phyloP scores from a whole-genome alignment of 371 early-diverging fungal genomes.

The Mucor indicus region DNA sequence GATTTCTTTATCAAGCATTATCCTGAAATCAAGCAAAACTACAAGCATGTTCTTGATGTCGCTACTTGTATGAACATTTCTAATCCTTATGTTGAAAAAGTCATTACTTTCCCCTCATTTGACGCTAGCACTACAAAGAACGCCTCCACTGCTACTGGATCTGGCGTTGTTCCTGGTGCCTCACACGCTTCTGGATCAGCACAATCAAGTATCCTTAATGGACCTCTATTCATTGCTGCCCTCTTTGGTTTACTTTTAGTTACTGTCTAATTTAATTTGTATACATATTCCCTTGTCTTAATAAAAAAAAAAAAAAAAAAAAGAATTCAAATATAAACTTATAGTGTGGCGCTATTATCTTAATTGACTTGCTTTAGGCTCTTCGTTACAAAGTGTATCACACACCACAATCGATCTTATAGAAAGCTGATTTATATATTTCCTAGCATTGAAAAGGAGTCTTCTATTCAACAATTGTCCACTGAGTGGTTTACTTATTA shows the following conservation, averaged over 20 bases:
- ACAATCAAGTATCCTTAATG: slow-evolving; percentile 16
- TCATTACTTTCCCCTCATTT: slow-evolving; percentile 40
- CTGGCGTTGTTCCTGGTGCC: slow-evolving; percentile 35
- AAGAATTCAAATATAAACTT: no score
- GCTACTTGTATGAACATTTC: slow-evolving; percentile 57
- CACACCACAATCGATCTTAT: no score
- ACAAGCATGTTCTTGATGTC: slow-evolving; percentile 45
- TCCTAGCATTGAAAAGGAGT: no score
- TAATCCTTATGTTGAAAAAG: slow-evolving; percentile 45
- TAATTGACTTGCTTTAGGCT: no score
- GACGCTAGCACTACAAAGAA: slow-evolving; percentile 22
- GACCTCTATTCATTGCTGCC: slow-evolving; percentile 31
- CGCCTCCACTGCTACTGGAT: slow-evolving; percentile 26
- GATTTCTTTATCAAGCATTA: slow-evolving; percentile 41
- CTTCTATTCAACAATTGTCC: no score
- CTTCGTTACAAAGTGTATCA: no score
- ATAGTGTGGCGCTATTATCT: no score
- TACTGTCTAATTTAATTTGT: no score
- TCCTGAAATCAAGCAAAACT: slow-evolving; percentile 45
- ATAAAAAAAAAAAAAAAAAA: no score
- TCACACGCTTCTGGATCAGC: slow-evolving; percentile 12
- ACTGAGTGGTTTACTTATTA: no score
- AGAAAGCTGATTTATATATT: no score
- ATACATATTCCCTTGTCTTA: no score
- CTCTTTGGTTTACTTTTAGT: slow-evolving; percentile 28